These are phyloP conservation scores for Geotrichum histeridarum DNA, from an alignment of 1,139 yeast species.

Conservation along the genomic window DNA sequence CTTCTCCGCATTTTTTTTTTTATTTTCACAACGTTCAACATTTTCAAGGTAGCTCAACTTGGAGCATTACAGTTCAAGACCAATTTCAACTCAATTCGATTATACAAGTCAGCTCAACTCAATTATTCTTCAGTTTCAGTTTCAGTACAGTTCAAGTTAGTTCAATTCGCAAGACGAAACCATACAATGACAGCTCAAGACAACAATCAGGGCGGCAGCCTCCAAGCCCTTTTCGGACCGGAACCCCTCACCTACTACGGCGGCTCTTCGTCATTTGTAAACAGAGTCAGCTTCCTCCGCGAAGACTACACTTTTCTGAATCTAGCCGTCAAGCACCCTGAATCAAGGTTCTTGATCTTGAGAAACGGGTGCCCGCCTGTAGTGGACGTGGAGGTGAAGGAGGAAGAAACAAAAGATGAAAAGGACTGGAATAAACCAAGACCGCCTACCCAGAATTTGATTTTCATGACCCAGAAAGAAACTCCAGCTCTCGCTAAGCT, in stretches of 20 bases:
- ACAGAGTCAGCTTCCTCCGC: conserved; percentile 75
- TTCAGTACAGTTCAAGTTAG: too few species aligned
- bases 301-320: conserved; percentile 58
- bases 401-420: neutral
- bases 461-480: conserved; percentile 26
- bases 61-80: too few species aligned
- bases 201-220: conserved; percentile 9
- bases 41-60: too few species aligned
- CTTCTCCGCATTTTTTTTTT: neutral
- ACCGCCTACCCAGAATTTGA: conserved; percentile 18
- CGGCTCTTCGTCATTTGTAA: conserved; percentile 50
- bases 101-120: too few species aligned
- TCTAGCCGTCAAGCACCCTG: conserved; percentile 47
- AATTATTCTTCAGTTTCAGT: too few species aligned
- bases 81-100: too few species aligned
- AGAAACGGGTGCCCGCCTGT: conserved; percentile 35
- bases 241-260: conserved; percentile 41
- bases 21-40: neutral
- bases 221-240: conserved; percentile 22
- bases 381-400: conserved; percentile 20
- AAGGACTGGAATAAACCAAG: conserved; percentile 8
- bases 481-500: conserved; percentile 18
- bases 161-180: too few species aligned
- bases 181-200: neutral
- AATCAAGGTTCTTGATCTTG: conserved; percentile 56